Evolutionary conservation across 2,329 filamentous ascomycete genomes (phyloP).

Genomic region (Intubia oerlemansii): DNA sequence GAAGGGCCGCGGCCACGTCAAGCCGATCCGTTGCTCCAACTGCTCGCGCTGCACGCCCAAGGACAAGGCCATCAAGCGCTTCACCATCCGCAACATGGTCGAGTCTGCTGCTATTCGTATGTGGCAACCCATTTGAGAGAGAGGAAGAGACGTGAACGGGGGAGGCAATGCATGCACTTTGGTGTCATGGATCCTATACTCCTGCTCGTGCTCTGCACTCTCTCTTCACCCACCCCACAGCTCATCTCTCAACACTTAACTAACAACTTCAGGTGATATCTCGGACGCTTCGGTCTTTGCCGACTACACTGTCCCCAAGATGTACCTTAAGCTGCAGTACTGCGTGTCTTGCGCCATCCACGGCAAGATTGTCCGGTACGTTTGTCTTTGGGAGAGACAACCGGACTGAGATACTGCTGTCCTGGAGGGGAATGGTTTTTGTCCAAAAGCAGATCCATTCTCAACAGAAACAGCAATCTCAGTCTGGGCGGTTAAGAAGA

Average conservation of each 20-base stretch:
- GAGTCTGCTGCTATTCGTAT: conserved; percentile 98
- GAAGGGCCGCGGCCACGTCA: conserved; percentile 99
- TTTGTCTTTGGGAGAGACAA: conserved; percentile 38
- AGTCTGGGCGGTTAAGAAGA: conserved; percentile 26
- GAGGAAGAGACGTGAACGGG: too few relatives aligned
- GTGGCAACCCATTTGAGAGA: too few relatives aligned
- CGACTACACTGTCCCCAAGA: conserved; percentile 99
- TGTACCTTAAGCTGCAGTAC: conserved; percentile 99
- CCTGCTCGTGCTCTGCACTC: background rate
- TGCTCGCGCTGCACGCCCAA: conserved; percentile 79
- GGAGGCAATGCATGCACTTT: too few relatives aligned
- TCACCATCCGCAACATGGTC: conserved; percentile 99
- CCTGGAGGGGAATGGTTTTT: too few relatives aligned
- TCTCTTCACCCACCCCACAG: background rate
- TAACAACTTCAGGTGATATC: conserved; percentile 69
- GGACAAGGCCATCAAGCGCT: conserved; percentile 99
- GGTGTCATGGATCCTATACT: too few relatives aligned
- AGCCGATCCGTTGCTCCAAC: conserved; percentile 75
- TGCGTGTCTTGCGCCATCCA: conserved; percentile 99
- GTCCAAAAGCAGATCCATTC: too few relatives aligned
- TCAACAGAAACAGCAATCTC: too few relatives aligned
- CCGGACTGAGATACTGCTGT: conserved; percentile 8
- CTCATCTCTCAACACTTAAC: too few relatives aligned
- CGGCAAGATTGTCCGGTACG: conserved; percentile 99
- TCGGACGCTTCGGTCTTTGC: conserved; percentile 97